Base-by-base conservation (phyloP, 192 early-diverging fungal species). In the Cetraspora pellucida region DNA sequence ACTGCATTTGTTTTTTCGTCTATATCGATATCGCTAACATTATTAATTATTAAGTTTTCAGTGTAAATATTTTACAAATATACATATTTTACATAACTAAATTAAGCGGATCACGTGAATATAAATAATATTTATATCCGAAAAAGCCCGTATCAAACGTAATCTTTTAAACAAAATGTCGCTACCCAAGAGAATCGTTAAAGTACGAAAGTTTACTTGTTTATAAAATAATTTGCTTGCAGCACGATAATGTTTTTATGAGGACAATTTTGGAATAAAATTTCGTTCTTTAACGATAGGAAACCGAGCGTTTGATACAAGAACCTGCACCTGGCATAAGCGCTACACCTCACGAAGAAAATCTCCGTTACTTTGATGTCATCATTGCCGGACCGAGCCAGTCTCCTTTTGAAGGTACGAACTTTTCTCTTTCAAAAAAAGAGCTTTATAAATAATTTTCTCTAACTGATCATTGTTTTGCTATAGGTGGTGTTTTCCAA, bases 281-380 rank as follows among this genome's bases (percentile, higher is more conserved):
- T 37, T 37, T 37, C 37, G 37, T 37, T 37, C 37, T 37, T 37
- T 37, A 7, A 37, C 37, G 7, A 37, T 81, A 99, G 94, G 97
- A 99, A 92, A 96, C 95, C 50, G 95, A 99, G 80, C 92, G 96
- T 58, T 89, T 99, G 74, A 84, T 94, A 70, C 91, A 90, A 75
- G 97, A 99, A 78, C 96, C 97, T 17, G 95, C 91, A 50, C 97
- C 97, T 16, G 97, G 95, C 46, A 98, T 99, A 77, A 87, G 84
- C 43, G 97, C 96, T 21, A 87, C 81, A 19, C 91, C 95, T 54
- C 93, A 96, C 72, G 95, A 97, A 47, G 94, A 94, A 78, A 99
- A 98, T 81, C 88, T 99, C 77, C 93, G 97, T 58, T 97, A 99
- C 83, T 99, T 99, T 88, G 92, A 95, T 85, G 97, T 97, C 59